These are phyloP conservation scores for Yarrowia porcina DNA, from an alignment of 805 yeast species.

Conservation along the genomic window DNA sequence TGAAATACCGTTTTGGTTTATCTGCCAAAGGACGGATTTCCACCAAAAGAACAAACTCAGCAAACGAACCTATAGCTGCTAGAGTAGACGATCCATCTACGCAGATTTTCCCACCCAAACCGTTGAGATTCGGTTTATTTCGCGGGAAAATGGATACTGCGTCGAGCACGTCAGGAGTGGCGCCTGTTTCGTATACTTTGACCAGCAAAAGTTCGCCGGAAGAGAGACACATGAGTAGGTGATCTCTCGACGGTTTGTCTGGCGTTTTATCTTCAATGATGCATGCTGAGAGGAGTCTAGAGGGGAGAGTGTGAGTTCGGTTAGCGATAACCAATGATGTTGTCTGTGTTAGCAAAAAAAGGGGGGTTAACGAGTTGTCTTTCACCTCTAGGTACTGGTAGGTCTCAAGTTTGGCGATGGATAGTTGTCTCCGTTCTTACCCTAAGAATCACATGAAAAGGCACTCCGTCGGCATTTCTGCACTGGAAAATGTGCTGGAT, in stretches of 20 bases:
- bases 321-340: conserved; percentile 6
- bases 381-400: too few relatives aligned
- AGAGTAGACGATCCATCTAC: neutral
- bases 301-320: conserved; percentile 5
- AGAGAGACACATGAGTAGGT: neutral
- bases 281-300: conserved; percentile 2
- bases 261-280: neutral
- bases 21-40: neutral
- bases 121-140: conserved; percentile 4
- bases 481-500: conserved; percentile 21
- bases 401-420: too few relatives aligned
- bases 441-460: conserved; percentile 7
- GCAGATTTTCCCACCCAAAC: conserved; percentile 2
- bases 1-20: neutral
- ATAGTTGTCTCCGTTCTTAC: neutral
- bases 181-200: conserved; percentile 1
- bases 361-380: neutral
- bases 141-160: neutral
- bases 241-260: neutral
- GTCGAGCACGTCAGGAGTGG: conserved; percentile 3
- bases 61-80: neutral
- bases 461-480: conserved; percentile 5
- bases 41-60: neutral
- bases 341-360: neutral
- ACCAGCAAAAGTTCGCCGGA: conserved; percentile 16